A percentile compares a stretch with the other conserved stretches of the same genome.
These are phyloP conservation scores for Schwanniomyces yamadae DNA, from an alignment of 805 yeast species.

Conservation along the genomic window DNA sequence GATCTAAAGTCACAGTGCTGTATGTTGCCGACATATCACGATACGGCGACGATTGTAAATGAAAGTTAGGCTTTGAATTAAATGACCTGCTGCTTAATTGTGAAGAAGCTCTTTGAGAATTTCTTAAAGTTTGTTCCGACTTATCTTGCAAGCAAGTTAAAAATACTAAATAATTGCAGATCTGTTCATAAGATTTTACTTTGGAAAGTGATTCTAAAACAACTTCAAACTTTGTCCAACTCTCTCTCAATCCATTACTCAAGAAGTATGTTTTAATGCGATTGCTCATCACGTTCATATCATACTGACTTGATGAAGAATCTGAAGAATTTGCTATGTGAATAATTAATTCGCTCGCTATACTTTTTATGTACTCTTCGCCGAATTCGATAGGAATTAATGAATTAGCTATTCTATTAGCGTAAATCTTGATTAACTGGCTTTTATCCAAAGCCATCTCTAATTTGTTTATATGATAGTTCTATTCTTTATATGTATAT, in stretches of 20 bases:
- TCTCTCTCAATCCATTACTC: constrained; percentile 22
- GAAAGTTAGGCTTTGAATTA: constrained; percentile 1
- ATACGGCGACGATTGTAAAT: constrained; percentile 13
- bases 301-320: constrained; percentile 10
- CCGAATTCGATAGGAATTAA: constrained; percentile 39
- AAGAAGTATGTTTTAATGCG: constrained; percentile 24
- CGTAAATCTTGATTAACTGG: constrained; percentile 33
- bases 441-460: constrained; percentile 28
- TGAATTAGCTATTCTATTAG: constrained; percentile 33
- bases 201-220: constrained; percentile 29
- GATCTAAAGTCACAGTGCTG: constrained; percentile 2
- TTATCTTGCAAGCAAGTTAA: constrained; percentile 19
- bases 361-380: constrained; percentile 29
- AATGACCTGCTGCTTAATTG: constrained; percentile 4
- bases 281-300: constrained; percentile 19
- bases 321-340: constrained; percentile 2
- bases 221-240: constrained; percentile 35
- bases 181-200: constrained; percentile 28
- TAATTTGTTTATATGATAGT: not conserved
- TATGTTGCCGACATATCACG: not conserved
- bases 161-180: constrained; percentile 34
- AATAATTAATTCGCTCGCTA: constrained; percentile 27
- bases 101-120: constrained; percentile 1
- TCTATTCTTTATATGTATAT: constrained; percentile 1
- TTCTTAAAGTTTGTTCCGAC: not conserved